These are phyloP conservation scores for Usnea hakonensis DNA, from an alignment of 495 filamentous ascomycete species.

Conservation along the genomic window DNA sequence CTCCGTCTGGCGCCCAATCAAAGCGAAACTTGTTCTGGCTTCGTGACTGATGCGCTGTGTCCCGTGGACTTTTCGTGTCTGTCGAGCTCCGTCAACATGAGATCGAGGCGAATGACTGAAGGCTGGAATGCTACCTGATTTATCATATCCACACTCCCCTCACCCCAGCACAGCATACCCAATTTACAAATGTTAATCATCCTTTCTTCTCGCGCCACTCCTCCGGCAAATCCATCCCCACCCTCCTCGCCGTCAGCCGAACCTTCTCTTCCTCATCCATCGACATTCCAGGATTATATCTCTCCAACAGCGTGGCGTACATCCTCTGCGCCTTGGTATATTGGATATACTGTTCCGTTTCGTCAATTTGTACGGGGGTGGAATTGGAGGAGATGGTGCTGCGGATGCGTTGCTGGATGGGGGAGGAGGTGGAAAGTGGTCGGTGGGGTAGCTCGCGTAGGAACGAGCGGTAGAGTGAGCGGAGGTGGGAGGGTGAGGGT, in stretches of 20 bases:
- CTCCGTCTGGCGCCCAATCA: neutral
- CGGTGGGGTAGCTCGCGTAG: conserved; percentile 84
- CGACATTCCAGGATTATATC: conserved; percentile 85
- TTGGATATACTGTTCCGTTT: conserved; percentile 66
- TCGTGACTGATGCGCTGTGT: neutral
- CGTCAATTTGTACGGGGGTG: conserved; percentile 36
- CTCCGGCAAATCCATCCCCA: conserved; percentile 79
- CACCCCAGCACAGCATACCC: too few species aligned
- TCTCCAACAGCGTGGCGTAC: conserved; percentile 71
- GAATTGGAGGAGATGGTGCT: conserved; percentile 46
- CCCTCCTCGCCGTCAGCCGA: conserved; percentile 71
- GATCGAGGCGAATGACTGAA: neutral
- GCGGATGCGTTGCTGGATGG: conserved; percentile 39
- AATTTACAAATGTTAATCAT: neutral
- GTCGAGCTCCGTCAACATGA: neutral
- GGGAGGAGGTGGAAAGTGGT: conserved; percentile 42
- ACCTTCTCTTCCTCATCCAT: conserved; percentile 82
- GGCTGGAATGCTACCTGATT: neutral
- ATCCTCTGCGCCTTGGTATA: conserved; percentile 76
- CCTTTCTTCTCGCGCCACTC: conserved; percentile 31
- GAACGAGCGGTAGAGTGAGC: conserved; percentile 79
- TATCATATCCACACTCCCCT: neutral
- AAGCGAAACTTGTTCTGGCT: neutral
- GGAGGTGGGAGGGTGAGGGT: conserved; percentile 40
- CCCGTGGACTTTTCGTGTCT: neutral